Evolutionary conservation across 2,329 filamentous ascomycete genomes (phyloP), one percentile per base, ranked within the genome.

Genomic region (Pseudocercospora fuligena): DNA sequence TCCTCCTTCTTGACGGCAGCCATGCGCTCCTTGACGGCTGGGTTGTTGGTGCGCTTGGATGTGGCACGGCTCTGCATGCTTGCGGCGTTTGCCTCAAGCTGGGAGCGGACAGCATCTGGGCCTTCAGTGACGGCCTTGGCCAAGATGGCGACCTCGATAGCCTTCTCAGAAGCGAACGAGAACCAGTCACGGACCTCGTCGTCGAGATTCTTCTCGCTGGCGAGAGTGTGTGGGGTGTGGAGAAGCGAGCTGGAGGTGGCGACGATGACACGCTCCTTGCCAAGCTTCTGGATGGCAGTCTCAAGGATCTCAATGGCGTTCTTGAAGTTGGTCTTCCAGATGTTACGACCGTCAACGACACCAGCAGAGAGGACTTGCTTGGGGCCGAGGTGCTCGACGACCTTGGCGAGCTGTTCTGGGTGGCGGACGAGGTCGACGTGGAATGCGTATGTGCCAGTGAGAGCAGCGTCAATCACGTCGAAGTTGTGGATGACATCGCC

Each of bases 321-420:
- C 89, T 97, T 92, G 86, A 97, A 91, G 90, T 98, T 97, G 84
- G 93, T 97, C 92, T 99, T 99, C 95, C 95, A 99, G 87, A 99
- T 98, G 89, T 99, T 99, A 78, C 95, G 93, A 78, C 95, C 95
- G 77, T 99, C 94, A 74, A 99, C 95, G 76, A 99, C 92, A 92
- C 95, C 95, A 72, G 90, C 91, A 73, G 95, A 99, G 73, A 99
- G 90, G 75, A 93, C 83, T 80, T 97, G 96, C 81, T 93, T 93
- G 80, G 92, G 83, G 80, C 93, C 93, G 72, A 99, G 89, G 77
- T 93, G 90, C 78, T 85, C 86, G 75, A 93, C 82, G 77, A 99
- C 93, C 73, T 90, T 88, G 69, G 95, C 89, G 72, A 99, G 91
- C 87, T 99, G 95, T 87, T 98, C 94, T 64, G 95, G 95, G 88